Percentiles rank a stretch among this genome's conserved stretches.
These are phyloP conservation scores for Pugionium cornutum DNA, from an alignment of 345 rosid species.

Conservation along the genomic window DNA sequence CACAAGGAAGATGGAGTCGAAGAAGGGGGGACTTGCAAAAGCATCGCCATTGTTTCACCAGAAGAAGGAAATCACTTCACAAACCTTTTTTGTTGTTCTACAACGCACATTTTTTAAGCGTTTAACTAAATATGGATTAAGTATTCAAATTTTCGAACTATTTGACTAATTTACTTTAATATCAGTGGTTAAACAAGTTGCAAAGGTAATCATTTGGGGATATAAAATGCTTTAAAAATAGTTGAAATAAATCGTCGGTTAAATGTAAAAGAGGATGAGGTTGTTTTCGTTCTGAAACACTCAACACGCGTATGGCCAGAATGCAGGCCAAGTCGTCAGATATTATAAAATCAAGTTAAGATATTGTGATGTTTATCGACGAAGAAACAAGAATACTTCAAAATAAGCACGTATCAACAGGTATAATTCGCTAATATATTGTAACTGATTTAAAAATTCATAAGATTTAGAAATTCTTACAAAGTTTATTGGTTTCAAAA, in stretches of 20 bases:
- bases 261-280: not conserved
- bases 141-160: no score
- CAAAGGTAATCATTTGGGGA: not conserved
- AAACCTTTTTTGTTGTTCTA: not conserved
- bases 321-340: conserved; percentile 4
- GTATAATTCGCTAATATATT: no score
- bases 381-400: no score
- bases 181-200: no score
- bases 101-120: no score
- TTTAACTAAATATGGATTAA: not conserved
- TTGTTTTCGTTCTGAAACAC: conserved; percentile 23
- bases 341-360: no score
- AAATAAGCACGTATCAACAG: no score
- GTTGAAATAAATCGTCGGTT: no score
- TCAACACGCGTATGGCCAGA: conserved; percentile 12
- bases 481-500: no score
- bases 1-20: conserved; percentile 34
- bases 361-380: no score
- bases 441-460: no score
- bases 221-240: not conserved
- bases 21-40: conserved; percentile 39
- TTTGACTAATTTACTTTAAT: not conserved
- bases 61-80: not conserved
- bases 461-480: no score
- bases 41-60: conserved; percentile 50